Evolutionary conservation across 179 eudicot genomes (phyloP).

Genomic region (Carnegiea gigantea): DNA sequence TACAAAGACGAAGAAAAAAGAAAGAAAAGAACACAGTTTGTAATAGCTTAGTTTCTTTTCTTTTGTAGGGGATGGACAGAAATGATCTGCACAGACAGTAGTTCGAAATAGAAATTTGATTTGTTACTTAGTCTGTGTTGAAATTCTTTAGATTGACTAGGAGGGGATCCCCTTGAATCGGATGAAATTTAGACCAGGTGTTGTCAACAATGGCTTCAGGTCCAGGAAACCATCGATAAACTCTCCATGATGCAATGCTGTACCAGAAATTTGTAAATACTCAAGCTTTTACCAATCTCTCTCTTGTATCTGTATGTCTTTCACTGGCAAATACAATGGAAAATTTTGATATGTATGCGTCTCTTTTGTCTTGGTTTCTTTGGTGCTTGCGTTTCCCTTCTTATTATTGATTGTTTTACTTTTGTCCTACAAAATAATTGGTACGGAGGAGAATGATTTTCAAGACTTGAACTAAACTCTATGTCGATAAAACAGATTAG

Average conservation of each 20-base stretch:
- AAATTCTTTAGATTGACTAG: constrained; percentile 1
- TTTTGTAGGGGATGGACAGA: constrained; percentile 12
- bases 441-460: too few species aligned
- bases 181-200: background rate
- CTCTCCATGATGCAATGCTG: constrained; percentile 20
- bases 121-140: constrained; percentile 32
- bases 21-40: background rate
- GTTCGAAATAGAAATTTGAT: constrained; percentile 1
- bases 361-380: background rate
- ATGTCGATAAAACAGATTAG: too few species aligned
- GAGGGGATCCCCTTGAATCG: background rate
- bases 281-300: background rate
- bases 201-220: background rate
- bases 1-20: background rate
- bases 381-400: background rate
- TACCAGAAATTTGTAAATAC: constrained; percentile 11
- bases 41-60: constrained; percentile 29
- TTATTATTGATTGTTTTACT: background rate
- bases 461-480: too few species aligned
- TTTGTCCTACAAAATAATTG: background rate
- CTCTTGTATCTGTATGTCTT: constrained; percentile 26
- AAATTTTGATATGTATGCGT: constrained; percentile 10
- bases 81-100: constrained; percentile 28
- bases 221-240: background rate
- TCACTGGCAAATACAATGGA: constrained; percentile 8